Evolutionary conservation across 305 asterid species (phyloP).

Genomic region (Solanum hybrid): DNA sequence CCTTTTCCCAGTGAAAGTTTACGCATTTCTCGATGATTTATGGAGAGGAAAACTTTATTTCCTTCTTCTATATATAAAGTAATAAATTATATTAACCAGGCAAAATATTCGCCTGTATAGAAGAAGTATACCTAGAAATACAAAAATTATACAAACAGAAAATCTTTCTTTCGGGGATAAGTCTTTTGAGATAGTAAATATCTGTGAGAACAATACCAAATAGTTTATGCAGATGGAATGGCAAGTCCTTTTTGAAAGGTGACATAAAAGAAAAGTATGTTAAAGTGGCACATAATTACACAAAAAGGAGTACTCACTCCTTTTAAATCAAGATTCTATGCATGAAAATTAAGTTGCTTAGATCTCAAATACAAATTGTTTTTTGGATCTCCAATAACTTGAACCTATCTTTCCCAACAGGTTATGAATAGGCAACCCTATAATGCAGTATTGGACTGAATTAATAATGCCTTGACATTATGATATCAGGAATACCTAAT

Average conservation of each 20-base stretch:
- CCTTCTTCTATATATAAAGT: background rate
- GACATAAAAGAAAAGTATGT: background rate
- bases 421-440: background rate
- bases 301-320: background rate
- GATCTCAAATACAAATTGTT: background rate
- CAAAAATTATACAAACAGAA: background rate
- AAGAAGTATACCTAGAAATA: background rate
- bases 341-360: background rate
- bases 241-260: background rate
- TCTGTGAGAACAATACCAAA: background rate
- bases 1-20: background rate
- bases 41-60: background rate
- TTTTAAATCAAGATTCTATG: background rate
- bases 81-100: background rate
- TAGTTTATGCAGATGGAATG: background rate
- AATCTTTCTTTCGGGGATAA: background rate
- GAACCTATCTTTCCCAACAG: background rate
- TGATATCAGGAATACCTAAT: background rate
- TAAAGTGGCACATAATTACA: background rate
- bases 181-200: background rate
- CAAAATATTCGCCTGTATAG: background rate
- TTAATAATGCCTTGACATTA: background rate
- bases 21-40: background rate
- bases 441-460: background rate
- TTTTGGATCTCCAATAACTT: background rate